Evolutionary conservation across 176 grass and related monocot species (phyloP).

Genomic region (Alloteropsis semialata): DNA sequence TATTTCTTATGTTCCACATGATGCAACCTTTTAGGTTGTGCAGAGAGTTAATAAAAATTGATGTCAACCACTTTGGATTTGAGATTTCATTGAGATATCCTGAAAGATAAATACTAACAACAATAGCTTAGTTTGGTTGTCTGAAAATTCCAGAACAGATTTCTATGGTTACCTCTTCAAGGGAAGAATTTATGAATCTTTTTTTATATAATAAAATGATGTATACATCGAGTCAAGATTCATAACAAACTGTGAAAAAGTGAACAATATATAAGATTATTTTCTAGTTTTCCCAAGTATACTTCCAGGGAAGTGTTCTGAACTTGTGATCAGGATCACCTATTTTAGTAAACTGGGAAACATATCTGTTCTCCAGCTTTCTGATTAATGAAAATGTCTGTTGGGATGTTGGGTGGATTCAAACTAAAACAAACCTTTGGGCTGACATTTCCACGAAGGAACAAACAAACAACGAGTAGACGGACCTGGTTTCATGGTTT

Average conservation of each 20-base stretch:
- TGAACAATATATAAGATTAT: not conserved
- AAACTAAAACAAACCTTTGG: not conserved
- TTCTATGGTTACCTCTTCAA: not conserved
- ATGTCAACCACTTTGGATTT: not conserved
- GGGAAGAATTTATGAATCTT: not conserved
- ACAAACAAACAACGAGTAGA: not conserved
- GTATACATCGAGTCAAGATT: not conserved
- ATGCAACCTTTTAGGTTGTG: not conserved
- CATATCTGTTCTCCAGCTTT: not conserved
- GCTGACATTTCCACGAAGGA: not conserved
- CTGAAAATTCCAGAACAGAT: not conserved
- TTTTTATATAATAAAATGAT: not conserved
- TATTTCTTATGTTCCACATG: not conserved
- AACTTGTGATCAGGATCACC: not conserved
- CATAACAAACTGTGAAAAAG: not conserved
- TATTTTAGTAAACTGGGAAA: not conserved
- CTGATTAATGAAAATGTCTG: not conserved
- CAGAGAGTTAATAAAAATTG: not conserved
- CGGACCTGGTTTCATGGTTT: slow-evolving; percentile 3
- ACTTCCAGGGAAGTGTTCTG: not conserved
- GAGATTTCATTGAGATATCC: not conserved
- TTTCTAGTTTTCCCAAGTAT: not conserved
- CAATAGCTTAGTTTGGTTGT: not conserved
- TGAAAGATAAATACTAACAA: not conserved
- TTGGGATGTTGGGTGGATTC: not conserved